Percentiles rank a stretch among this genome's conserved stretches.
These are phyloP conservation scores for Lactuca sativa DNA, from an alignment of 129 eudicot species.

Conservation along the genomic window DNA sequence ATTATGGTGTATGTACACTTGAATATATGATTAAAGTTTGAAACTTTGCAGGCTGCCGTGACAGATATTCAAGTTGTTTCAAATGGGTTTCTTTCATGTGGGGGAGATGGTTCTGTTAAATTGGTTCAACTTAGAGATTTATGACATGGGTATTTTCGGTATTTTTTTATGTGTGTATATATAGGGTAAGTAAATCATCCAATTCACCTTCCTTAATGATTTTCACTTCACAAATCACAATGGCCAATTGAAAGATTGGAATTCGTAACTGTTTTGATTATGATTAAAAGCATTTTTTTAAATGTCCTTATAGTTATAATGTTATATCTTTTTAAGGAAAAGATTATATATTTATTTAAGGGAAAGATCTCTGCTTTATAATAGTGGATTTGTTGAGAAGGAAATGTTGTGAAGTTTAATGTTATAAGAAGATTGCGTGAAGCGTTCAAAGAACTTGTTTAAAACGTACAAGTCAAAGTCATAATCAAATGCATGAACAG, in stretches of 20 bases:
- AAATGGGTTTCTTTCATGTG: constrained; percentile 84
- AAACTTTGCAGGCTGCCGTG: constrained; percentile 74
- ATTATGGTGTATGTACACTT: constrained; percentile 6
- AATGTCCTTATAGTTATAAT: too few relatives aligned
- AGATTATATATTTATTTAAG: too few relatives aligned
- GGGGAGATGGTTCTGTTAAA: constrained; percentile 87
- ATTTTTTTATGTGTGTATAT: constrained; percentile 8
- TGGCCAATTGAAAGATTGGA: too few relatives aligned
- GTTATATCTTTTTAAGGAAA: not conserved
- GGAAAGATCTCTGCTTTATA: not conserved
- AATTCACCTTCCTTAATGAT: not conserved
- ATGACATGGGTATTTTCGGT: not conserved
- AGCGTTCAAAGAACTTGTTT: constrained; percentile 15
- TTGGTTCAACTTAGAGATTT: constrained; percentile 49
- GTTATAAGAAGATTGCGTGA: constrained; percentile 19
- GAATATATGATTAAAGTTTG: constrained; percentile 24
- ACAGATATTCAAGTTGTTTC: constrained; percentile 83
- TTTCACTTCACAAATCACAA: not conserved
- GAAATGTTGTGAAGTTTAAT: constrained; percentile 4
- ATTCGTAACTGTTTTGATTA: not conserved
- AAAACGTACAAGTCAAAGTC: constrained; percentile 11
- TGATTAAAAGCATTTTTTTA: not conserved
- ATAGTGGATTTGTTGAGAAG: not conserved
- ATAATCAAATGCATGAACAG: not conserved
- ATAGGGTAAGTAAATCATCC: constrained; percentile 7